A percentile compares a stretch with the other conserved stretches of the same genome.
phyloP scores from a whole-genome alignment of 495 filamentous ascomycete species.

The Corynascus novoguineensis region DNA sequence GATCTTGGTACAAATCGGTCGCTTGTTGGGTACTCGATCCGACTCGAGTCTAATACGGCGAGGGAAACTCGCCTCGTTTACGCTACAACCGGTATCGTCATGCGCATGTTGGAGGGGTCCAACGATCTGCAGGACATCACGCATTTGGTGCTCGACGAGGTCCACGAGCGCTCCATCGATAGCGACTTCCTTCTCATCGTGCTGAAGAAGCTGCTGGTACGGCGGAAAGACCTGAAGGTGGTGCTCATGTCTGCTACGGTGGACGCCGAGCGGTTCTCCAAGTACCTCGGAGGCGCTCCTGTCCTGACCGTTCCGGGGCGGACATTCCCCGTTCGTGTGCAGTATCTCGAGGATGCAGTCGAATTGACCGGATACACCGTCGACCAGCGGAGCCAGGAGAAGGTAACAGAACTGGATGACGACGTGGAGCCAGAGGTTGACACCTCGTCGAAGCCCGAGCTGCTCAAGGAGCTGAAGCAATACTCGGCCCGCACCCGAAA shows the following conservation, averaged over 20 bases:
- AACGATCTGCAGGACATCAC: constrained; percentile 81
- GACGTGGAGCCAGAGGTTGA: constrained; percentile 48
- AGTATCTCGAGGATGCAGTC: constrained; percentile 86
- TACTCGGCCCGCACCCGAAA: constrained; percentile 72
- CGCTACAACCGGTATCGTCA: constrained; percentile 83
- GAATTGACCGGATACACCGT: constrained; percentile 69
- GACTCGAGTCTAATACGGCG: constrained; percentile 80
- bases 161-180: constrained; percentile 91
- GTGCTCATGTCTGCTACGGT: constrained; percentile 96
- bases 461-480: constrained; percentile 50
- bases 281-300: constrained; percentile 77
- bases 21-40: constrained; percentile 87
- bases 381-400: constrained; percentile 45
- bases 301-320: constrained; percentile 84
- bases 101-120: constrained; percentile 90
- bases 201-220: constrained; percentile 69
- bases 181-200: constrained; percentile 92
- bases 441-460: constrained; percentile 43
- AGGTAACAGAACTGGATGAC: constrained; percentile 50
- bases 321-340: constrained; percentile 84
- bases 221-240: constrained; percentile 67
- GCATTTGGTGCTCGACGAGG: constrained; percentile 90
- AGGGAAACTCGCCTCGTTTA: constrained; percentile 78
- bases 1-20: constrained; percentile 79
- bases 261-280: constrained; percentile 83